phyloP scores from a whole-genome alignment of 73 alveolate species.

The Paramecium bursaria region DNA sequence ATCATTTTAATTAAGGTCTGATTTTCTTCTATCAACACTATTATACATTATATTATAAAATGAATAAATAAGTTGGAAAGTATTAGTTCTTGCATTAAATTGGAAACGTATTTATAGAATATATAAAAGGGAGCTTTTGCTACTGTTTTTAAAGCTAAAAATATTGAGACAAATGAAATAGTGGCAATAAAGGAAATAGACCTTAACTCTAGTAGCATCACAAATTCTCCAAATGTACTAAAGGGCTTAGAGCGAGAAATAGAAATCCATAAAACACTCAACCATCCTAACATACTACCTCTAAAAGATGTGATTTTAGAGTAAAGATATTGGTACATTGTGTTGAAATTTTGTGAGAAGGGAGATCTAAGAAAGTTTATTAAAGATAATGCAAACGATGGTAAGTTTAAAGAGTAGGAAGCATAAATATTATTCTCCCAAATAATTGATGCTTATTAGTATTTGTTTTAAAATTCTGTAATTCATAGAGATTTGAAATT shows the following conservation, averaged over 20 bases:
- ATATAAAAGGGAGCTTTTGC: slow-evolving; percentile 67
- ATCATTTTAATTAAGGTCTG: too few relatives aligned
- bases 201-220: not conserved
- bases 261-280: not conserved
- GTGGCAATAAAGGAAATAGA: slow-evolving; percentile 44
- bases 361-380: slow-evolving; percentile 55
- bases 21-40: too few relatives aligned
- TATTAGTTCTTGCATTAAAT: too few relatives aligned
- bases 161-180: slow-evolving; percentile 31
- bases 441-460: slow-evolving; percentile 78
- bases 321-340: not conserved
- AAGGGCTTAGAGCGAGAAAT: slow-evolving; percentile 1
- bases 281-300: slow-evolving; percentile 2
- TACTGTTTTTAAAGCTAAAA: slow-evolving; percentile 20
- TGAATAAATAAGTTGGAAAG: too few relatives aligned
- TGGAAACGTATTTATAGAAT: too few relatives aligned
- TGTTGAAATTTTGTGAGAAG: slow-evolving; percentile 26
- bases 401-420: slow-evolving; percentile 19
- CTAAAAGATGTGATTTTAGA: slow-evolving; percentile 5
- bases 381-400: slow-evolving; percentile 21
- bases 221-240: slow-evolving; percentile 21
- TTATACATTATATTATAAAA: too few relatives aligned
- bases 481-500: slow-evolving; percentile 91
- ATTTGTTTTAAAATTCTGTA: slow-evolving; percentile 79
- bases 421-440: slow-evolving; percentile 61